Conservation (phyloP, 441 rosid genomes). For the Bruguiera hainesii region DNA sequence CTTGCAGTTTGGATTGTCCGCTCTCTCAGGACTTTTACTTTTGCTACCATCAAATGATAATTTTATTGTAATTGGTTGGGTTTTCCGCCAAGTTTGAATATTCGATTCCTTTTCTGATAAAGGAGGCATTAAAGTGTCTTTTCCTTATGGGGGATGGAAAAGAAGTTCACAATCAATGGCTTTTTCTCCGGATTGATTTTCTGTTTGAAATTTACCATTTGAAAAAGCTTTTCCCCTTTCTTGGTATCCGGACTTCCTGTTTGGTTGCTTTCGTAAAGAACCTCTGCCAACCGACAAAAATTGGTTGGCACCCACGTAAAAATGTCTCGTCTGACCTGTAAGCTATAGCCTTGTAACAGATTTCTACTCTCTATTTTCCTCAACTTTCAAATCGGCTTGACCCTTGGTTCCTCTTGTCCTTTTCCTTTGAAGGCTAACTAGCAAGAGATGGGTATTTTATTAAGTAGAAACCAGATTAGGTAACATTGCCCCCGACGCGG, state of each 20-base stretch:
- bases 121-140: not conserved
- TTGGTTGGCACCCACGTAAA: no score
- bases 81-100: conserved; percentile 16
- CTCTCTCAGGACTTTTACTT: not conserved
- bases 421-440: no score
- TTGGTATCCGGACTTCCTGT: conserved; percentile 12
- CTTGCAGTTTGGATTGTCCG: not conserved
- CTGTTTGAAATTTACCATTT: not conserved
- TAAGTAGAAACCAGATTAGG: no score
- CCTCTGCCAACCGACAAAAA: no score
- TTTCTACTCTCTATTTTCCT: no score
- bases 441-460: no score
- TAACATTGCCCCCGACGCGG: no score
- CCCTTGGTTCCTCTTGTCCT: no score
- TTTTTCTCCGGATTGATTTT: conserved; percentile 18
- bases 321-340: no score
- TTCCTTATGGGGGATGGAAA: conserved; percentile 18
- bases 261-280: no score
- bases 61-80: not conserved
- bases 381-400: no score
- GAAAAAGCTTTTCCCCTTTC: conserved; percentile 19
- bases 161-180: conserved; percentile 28
- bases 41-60: conserved; percentile 1
- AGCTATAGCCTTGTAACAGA: no score
- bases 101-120: conserved; percentile 13